Evolutionary conservation across 1,284 basidiomycete genomes (phyloP).

Genomic region (Fistulinella staudtii): DNA sequence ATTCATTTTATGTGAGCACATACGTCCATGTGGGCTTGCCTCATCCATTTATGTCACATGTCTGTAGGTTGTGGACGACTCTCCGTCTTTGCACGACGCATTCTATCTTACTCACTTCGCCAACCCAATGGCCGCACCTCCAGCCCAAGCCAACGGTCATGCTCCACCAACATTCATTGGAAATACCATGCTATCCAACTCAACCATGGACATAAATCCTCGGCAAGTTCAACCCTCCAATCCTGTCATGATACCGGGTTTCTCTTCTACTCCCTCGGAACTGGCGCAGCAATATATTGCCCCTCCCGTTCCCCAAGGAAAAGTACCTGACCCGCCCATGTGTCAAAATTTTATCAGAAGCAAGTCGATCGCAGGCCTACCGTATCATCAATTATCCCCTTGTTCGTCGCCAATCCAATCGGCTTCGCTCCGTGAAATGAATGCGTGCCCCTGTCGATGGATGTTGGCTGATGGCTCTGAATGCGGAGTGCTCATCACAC

Average conservation of each 20-base stretch:
- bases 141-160: not conserved
- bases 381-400: not conserved
- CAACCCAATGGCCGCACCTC: too few relatives aligned
- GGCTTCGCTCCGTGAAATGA: not conserved
- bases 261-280: not conserved
- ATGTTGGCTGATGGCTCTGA: not conserved
- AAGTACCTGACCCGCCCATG: not conserved
- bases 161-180: not conserved
- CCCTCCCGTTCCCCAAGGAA: not conserved
- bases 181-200: not conserved
- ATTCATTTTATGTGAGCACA: not conserved
- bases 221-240: not conserved
- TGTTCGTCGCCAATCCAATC: conserved; percentile 5
- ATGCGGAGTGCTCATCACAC: conserved; percentile 9
- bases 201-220: not conserved
- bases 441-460: conserved; percentile 10
- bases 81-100: not conserved
- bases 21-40: not conserved
- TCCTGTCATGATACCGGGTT: too few relatives aligned
- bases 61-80: not conserved
- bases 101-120: rapidly evolving
- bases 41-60: not conserved
- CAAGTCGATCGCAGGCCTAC: not conserved
- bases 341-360: not conserved
- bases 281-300: not conserved